A percentile compares a stretch with the other conserved stretches of the same genome.
Evolutionary conservation across 2,329 filamentous ascomycete species (phyloP).

Genomic region (Cladosporium oxysporum): DNA sequence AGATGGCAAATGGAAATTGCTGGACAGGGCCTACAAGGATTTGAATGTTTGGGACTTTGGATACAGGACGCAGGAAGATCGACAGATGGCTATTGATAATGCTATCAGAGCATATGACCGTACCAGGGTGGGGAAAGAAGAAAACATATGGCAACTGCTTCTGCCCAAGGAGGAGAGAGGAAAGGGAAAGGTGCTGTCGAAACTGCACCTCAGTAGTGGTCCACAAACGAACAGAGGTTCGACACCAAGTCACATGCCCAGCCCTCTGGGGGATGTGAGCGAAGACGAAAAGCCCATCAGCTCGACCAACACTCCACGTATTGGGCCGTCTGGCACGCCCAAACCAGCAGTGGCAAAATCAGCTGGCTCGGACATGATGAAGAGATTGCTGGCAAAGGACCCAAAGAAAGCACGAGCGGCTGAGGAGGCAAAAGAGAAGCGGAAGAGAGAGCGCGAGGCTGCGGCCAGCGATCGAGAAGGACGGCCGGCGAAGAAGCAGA

Average conservation of each 20-base stretch:
- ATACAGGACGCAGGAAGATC: conserved; percentile 57
- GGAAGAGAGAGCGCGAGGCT: conserved; percentile 44
- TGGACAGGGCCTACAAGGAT: conserved; percentile 61
- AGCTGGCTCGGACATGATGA: conserved; percentile 38
- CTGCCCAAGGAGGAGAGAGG: conserved; percentile 62
- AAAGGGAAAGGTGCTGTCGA: conserved; percentile 62
- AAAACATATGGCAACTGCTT: conserved; percentile 64
- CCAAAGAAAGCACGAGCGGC: conserved; percentile 46
- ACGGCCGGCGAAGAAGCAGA: conserved; percentile 13
- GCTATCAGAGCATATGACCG: conserved; percentile 65
- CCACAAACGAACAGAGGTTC: conserved; percentile 25
- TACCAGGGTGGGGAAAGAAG: conserved; percentile 59
- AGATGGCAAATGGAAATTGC: conserved; percentile 56
- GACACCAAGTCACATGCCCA: conserved; percentile 34
- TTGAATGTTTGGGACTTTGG: conserved; percentile 63
- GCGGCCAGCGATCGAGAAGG: conserved; percentile 34
- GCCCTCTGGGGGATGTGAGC: conserved; percentile 30
- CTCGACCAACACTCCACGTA: conserved; percentile 30
- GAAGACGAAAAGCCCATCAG: conserved; percentile 19
- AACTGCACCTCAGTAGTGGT: conserved; percentile 53
- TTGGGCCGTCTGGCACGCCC: conserved; percentile 32
- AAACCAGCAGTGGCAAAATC: conserved; percentile 28
- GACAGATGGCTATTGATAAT: conserved; percentile 61
- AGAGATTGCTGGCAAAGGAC: conserved; percentile 46
- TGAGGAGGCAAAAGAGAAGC: conserved; percentile 49